A percentile compares a stretch with the other conserved stretches of the same genome.
These are phyloP conservation scores for Alternaria panax DNA, from an alignment of 2,329 filamentous ascomycete genomes.

Conservation along the genomic window DNA sequence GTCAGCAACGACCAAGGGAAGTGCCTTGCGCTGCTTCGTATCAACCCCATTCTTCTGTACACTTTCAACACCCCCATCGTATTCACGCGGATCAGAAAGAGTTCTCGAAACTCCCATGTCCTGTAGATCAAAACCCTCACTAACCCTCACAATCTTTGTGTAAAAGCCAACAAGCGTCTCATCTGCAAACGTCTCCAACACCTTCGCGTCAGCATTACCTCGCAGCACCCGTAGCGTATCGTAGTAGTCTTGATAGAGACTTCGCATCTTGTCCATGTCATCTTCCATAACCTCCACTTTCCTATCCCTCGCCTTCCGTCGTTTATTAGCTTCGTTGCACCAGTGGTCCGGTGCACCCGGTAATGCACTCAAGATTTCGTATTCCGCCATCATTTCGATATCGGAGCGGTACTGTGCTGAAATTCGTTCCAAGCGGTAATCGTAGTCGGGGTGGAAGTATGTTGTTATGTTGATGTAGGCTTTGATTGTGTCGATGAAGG, in stretches of 20 bases:
- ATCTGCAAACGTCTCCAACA: not conserved
- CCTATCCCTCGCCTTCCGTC: not conserved
- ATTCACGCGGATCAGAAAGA: not conserved
- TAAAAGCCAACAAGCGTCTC: not conserved
- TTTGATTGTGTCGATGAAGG: not conserved
- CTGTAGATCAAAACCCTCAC: not conserved
- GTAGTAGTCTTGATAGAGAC: not conserved
- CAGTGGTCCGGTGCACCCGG: not conserved
- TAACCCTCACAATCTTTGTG: not conserved
- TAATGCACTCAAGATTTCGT: not conserved
- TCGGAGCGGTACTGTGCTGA: not conserved
- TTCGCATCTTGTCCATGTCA: not conserved
- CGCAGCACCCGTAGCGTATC: not conserved
- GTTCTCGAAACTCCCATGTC: not conserved
- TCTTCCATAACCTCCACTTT: not conserved
- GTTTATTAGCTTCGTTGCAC: not conserved
- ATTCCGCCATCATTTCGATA: not conserved
- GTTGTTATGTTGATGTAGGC: not conserved
- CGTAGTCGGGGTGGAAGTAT: not conserved
- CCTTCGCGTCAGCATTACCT: not conserved
- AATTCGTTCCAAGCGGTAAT: not conserved
- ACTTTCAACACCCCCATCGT: not conserved
- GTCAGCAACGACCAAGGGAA: not conserved
- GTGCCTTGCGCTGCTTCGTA: not conserved
- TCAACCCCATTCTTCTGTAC: not conserved